Evolutionary conservation across 208 protist species (phyloP), one percentile per base, ranked within the genome.

Genomic region (Leishmania aethiopica): DNA sequence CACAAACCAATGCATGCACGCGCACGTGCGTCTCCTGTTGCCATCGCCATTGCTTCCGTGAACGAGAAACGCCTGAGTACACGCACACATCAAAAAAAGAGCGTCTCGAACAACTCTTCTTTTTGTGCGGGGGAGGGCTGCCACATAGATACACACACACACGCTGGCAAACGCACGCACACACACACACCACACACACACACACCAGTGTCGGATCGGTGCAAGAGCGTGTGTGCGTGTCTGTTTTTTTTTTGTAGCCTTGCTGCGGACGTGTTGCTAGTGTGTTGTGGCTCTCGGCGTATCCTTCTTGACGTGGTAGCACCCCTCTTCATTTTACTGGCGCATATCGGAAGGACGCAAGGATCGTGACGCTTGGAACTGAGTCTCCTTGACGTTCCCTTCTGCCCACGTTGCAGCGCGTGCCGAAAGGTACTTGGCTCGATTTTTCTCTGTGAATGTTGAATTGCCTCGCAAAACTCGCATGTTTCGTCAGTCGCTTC

Each of bases 401-500:
- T 55, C 28, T 55, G 40, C 8, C 45, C 45, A 51, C 42, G 70
- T 53, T 53, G 45, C 45, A 74, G 42, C 45, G 42, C 70, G 28
- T 53, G 19, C 28, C n/a, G 70, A 74, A 74, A 2, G 70, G 42
- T 74, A 74, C 8, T 47, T 53, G 55, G 32, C 25, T 67, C 22
- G 32, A 49, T 64, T 47, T n/a, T 62, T 22, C 19, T 53, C 15
- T 47, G 22, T 25, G 35, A 74, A 4, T 37, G 75, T 19, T 69
- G n/a, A 5, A 37, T 32, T 28, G 5, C 25, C 35, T 49, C 67
- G 59, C 10, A 60, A 59, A 81, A 59, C 15, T 74, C 79, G 17
- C 22, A 98, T 97, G 94, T 83, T 97, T 51, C 93, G 94, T 74
- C 85, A 86, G 32, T 93, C 93, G 2, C 74, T 89, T 70, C 66